phyloP scores from a whole-genome alignment of 1,139 yeast species.

The Hansenula anomala region DNA sequence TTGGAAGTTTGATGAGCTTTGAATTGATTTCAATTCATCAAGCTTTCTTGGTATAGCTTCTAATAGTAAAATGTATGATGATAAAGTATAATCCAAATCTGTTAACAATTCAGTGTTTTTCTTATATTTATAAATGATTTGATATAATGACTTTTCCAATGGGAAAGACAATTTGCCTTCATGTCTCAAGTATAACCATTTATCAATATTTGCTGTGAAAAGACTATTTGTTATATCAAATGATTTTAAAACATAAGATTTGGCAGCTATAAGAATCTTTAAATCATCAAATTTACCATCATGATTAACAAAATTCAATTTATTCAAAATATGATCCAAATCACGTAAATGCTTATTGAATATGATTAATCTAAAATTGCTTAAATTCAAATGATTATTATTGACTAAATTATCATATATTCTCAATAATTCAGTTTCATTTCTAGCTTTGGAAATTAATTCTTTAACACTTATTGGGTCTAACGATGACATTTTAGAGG shows the following conservation, averaged over 20 bases:
- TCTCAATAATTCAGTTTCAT: constrained; percentile 4
- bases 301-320: constrained; percentile 12
- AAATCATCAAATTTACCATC: constrained; percentile 3
- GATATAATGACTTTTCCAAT: constrained; percentile 16
- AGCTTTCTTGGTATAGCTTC: constrained; percentile 16
- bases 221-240: constrained; percentile 6
- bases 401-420: constrained; percentile 13
- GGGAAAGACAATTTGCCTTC: constrained; percentile 4
- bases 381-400: constrained; percentile 5
- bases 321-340: constrained; percentile 8
- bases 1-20: constrained; percentile 1
- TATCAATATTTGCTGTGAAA: constrained; percentile 4
- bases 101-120: neutral
- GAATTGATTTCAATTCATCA: neutral
- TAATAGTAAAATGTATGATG: constrained; percentile 9
- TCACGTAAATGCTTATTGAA: constrained; percentile 6
- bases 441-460: constrained; percentile 1
- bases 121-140: constrained; percentile 8
- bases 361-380: constrained; percentile 10
- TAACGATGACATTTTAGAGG: neutral
- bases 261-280: constrained; percentile 9
- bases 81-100: neutral
- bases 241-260: constrained; percentile 7
- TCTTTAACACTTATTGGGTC: neutral
- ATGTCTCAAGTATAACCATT: constrained; percentile 10